Conservation (phyloP, 2,329 filamentous ascomycete species). For the Neofusicoccum cordaticola region DNA sequence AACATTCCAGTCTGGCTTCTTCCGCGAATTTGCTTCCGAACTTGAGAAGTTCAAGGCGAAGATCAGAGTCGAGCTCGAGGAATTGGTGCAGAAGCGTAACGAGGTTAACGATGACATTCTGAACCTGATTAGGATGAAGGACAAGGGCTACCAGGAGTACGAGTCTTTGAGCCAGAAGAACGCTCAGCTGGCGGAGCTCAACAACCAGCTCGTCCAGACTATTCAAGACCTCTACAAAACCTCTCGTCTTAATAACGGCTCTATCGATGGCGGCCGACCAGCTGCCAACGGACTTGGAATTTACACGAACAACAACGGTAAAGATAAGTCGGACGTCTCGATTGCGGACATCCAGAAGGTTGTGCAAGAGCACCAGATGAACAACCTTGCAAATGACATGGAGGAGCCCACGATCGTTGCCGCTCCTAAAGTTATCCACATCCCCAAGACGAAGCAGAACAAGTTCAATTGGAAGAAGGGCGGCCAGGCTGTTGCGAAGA, state of each 20-base stretch:
- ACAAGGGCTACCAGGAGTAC: constrained; percentile 91
- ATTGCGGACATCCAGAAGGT: constrained; percentile 46
- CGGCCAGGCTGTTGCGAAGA: constrained; percentile 88
- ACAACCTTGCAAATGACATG: constrained; percentile 52
- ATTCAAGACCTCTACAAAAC: constrained; percentile 92
- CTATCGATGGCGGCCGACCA: constrained; percentile 43
- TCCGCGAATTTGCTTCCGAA: constrained; percentile 61
- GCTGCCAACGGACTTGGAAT: constrained; percentile 62
- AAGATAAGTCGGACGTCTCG: constrained; percentile 37
- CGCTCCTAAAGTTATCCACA: constrained; percentile 91
- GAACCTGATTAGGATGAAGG: constrained; percentile 77
- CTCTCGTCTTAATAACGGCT: constrained; percentile 54
- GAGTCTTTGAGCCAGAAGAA: constrained; percentile 94
- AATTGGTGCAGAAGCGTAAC: constrained; percentile 84
- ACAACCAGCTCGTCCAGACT: constrained; percentile 90
- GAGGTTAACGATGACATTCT: constrained; percentile 81
- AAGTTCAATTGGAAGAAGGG: constrained; percentile 99
- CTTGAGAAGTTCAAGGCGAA: constrained; percentile 75
- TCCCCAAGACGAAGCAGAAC: constrained; percentile 81
- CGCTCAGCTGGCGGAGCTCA: constrained; percentile 84
- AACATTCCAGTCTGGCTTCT: constrained; percentile 62
- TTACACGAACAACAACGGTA: constrained; percentile 42
- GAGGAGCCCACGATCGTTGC: constrained; percentile 64
- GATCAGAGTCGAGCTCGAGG: constrained; percentile 72
- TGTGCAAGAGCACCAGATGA: constrained; percentile 32